These are phyloP conservation scores for Choiromyces venosus DNA, from an alignment of 495 filamentous ascomycete species.

Conservation along the genomic window DNA sequence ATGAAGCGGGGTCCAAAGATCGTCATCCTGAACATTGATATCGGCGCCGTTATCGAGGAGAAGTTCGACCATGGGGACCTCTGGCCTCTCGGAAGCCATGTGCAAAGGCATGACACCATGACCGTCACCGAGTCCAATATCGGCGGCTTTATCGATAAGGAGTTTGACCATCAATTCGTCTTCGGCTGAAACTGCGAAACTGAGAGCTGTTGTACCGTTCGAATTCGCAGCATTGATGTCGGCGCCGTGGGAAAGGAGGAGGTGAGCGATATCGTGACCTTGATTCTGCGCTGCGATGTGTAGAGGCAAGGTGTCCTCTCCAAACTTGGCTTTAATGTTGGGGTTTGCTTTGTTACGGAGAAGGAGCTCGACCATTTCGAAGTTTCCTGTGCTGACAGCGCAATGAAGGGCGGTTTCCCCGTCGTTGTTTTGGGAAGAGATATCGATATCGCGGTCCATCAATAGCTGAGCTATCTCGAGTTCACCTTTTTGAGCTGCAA, in stretches of 20 bases:
- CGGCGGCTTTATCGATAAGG: not conserved
- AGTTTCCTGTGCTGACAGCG: constrained; percentile 34
- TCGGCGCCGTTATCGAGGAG: not conserved
- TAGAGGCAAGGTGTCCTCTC: not conserved
- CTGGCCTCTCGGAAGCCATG: not conserved
- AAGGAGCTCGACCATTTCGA: constrained; percentile 35
- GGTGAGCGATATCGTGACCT: not conserved
- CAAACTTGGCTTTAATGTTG: constrained; percentile 7
- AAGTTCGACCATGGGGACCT: not conserved
- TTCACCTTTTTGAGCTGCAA: constrained; percentile 35
- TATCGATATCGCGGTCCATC: constrained; percentile 45
- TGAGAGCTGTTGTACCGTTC: constrained; percentile 29
- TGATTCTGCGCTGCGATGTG: not conserved
- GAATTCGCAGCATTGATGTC: constrained; percentile 14
- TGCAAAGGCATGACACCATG: not conserved
- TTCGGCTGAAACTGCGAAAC: constrained; percentile 21
- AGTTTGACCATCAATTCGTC: not conserved
- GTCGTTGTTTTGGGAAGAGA: constrained; percentile 41
- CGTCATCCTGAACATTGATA: not conserved
- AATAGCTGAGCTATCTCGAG: constrained; percentile 35
- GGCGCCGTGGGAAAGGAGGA: not conserved
- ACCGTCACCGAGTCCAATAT: not conserved
- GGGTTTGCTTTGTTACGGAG: constrained; percentile 40
- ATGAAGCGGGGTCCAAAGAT: not conserved
- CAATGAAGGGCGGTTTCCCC: constrained; percentile 46